Percentiles rank a stretch among this genome's conserved stretches.
Conservation (phyloP, 306 rosid species). For the Glycyrrhiza uralensis region DNA sequence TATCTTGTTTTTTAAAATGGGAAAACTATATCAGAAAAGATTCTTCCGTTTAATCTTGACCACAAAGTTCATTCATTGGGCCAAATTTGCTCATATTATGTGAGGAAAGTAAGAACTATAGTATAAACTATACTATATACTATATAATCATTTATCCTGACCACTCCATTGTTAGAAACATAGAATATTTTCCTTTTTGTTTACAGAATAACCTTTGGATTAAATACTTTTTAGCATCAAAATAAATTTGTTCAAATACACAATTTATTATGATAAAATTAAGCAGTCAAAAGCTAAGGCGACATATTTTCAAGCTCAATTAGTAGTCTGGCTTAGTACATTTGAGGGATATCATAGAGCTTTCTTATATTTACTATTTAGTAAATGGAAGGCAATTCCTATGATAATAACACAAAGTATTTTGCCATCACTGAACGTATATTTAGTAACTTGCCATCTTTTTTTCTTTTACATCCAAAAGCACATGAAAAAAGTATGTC, state of each 20-base stretch:
- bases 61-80: conserved; percentile 12
- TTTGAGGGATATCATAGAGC: neutral
- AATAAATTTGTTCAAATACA: neutral
- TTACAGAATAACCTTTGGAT: neutral
- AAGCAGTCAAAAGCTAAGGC: neutral
- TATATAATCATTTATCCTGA: neutral
- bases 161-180: neutral
- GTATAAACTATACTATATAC: too few species aligned
- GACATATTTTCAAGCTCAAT: neutral
- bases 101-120: neutral
- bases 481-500: neutral
- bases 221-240: neutral
- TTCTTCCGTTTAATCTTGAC: conserved; percentile 6
- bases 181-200: too few species aligned
- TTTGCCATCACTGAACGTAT: neutral
- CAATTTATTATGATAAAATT: neutral
- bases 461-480: neutral
- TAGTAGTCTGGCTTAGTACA: neutral
- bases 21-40: neutral
- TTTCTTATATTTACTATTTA: neutral
- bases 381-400: neutral
- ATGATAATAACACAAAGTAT: neutral
- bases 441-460: neutral
- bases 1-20: conserved; percentile 27
- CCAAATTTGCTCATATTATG: neutral